phyloP scores from a whole-genome alignment of 2,329 filamentous ascomycete species.

The Incumbomyces delicatus region DNA sequence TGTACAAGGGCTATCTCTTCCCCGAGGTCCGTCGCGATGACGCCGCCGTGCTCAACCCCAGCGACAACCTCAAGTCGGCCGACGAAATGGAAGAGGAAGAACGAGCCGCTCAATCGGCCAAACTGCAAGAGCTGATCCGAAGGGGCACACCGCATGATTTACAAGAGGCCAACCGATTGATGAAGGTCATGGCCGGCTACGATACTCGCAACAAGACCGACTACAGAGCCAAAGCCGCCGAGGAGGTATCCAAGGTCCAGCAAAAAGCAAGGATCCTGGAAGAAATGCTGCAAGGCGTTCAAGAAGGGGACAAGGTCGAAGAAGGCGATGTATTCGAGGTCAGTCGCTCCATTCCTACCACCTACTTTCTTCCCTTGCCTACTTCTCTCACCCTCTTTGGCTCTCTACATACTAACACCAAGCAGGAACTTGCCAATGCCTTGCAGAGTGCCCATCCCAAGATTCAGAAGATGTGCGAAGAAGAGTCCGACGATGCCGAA shows the following conservation, averaged over 20 bases:
- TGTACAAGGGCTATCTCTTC: constrained; percentile 95
- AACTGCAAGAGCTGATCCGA: constrained; percentile 91
- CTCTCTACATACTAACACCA: too few species aligned
- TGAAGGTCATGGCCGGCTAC: constrained; percentile 99
- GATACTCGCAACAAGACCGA: constrained; percentile 94
- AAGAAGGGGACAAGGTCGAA: constrained; percentile 67
- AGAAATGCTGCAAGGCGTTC: constrained; percentile 79
- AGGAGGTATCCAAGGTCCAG: constrained; percentile 89
- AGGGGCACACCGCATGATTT: constrained; percentile 84
- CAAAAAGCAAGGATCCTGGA: constrained; percentile 88
- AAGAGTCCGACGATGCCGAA: constrained; percentile 93
- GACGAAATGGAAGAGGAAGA: constrained; percentile 99
- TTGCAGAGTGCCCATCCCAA: constrained; percentile 93
- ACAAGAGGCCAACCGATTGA: constrained; percentile 91
- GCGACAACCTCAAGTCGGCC: constrained; percentile 88
- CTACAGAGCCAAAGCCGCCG: constrained; percentile 92
- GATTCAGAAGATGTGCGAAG: constrained; percentile 98
- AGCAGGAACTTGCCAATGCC: constrained; percentile 72
- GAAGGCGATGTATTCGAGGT: constrained; percentile 61
- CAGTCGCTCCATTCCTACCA: constrained; percentile 27
- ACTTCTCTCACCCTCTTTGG: too few species aligned
- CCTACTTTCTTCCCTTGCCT: too few species aligned
- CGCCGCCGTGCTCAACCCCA: constrained; percentile 91
- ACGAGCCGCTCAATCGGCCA: constrained; percentile 88
- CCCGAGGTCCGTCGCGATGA: constrained; percentile 87